Evolutionary conservation across 306 rosid genomes (phyloP).

Genomic region (Vachellia pachyceras): DNA sequence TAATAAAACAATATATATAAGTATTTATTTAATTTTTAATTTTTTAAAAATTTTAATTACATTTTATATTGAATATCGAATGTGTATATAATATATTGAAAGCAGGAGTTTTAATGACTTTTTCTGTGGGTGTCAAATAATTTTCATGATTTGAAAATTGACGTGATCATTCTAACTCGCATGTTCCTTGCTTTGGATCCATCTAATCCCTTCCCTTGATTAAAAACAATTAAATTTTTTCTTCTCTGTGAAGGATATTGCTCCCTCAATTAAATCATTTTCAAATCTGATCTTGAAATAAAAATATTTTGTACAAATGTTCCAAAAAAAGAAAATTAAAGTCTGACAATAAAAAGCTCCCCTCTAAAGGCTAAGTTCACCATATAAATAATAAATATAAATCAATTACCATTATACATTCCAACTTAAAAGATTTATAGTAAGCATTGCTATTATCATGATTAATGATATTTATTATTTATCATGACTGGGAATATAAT

Average conservation of each 20-base stretch:
- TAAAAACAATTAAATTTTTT: not conserved
- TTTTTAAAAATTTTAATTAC: too few relatives aligned
- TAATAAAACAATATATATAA: too few relatives aligned
- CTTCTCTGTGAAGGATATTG: not conserved
- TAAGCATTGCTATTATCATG: too few relatives aligned
- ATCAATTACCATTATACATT: too few relatives aligned
- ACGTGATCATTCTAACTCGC: constrained; percentile 36
- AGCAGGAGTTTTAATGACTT: not conserved
- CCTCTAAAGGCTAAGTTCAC: not conserved
- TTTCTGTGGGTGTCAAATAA: constrained; percentile 28
- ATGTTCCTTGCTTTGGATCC: constrained; percentile 26
- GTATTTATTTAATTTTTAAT: too few relatives aligned
- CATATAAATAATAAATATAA: not conserved
- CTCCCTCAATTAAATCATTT: not conserved
- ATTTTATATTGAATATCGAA: too few relatives aligned
- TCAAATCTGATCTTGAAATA: not conserved
- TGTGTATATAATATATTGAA: not conserved
- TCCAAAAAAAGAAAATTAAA: not conserved
- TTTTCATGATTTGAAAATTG: constrained; percentile 40
- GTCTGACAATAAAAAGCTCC: not conserved
- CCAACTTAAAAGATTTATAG: too few relatives aligned
- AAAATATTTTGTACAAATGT: not conserved
- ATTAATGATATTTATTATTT: too few relatives aligned
- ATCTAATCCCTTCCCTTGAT: not conserved
- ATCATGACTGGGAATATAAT: too few relatives aligned